Percentiles rank a stretch among this genome's conserved stretches.
Evolutionary conservation across 331 rosid species (phyloP).

Genomic region (Stylosanthes scabra): DNA sequence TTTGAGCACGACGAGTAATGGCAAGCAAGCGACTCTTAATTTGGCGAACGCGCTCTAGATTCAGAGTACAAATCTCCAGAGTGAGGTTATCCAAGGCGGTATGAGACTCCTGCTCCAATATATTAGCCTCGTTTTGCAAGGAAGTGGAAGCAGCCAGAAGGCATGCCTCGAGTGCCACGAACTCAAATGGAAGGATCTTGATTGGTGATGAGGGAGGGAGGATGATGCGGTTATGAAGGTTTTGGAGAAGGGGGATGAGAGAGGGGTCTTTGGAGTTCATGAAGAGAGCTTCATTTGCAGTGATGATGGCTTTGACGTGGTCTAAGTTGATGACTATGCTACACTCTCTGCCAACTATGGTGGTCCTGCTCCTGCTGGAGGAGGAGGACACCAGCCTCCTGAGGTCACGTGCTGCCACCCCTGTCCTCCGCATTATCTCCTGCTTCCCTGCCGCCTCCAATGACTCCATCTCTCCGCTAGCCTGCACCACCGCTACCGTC

Average conservation of each 20-base stretch:
- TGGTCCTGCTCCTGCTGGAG: slow-evolving; percentile 33
- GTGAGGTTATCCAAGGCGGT: slow-evolving; percentile 85
- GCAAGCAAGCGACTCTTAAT: slow-evolving; percentile 87
- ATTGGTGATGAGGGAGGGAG: slow-evolving; percentile 51
- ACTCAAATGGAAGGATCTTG: slow-evolving; percentile 72
- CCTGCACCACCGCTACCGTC: slow-evolving; percentile 62
- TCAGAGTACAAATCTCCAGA: slow-evolving; percentile 78
- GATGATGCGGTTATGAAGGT: slow-evolving; percentile 61
- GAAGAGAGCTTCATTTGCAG: slow-evolving; percentile 72
- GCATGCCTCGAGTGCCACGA: slow-evolving; percentile 87
- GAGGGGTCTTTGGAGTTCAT: slow-evolving; percentile 77
- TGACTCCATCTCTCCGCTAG: slow-evolving; percentile 58
- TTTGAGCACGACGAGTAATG: slow-evolving; percentile 77
- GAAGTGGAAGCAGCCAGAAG: slow-evolving; percentile 80
- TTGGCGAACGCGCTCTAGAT: slow-evolving; percentile 84
- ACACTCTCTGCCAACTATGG: slow-evolving; percentile 74
- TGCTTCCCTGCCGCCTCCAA: slow-evolving; percentile 77
- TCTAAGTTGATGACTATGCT: slow-evolving; percentile 84
- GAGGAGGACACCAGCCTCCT: slow-evolving; percentile 77
- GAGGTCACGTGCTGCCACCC: slow-evolving; percentile 74
- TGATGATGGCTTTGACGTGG: slow-evolving; percentile 83
- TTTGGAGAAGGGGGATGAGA: slow-evolving; percentile 67
- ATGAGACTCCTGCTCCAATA: slow-evolving; percentile 78
- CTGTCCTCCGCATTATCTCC: slow-evolving; percentile 73
- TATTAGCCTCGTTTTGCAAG: slow-evolving; percentile 76